phyloP scores from a whole-genome alignment of 495 filamentous ascomycete genomes.

The Penicillium nucicola region DNA sequence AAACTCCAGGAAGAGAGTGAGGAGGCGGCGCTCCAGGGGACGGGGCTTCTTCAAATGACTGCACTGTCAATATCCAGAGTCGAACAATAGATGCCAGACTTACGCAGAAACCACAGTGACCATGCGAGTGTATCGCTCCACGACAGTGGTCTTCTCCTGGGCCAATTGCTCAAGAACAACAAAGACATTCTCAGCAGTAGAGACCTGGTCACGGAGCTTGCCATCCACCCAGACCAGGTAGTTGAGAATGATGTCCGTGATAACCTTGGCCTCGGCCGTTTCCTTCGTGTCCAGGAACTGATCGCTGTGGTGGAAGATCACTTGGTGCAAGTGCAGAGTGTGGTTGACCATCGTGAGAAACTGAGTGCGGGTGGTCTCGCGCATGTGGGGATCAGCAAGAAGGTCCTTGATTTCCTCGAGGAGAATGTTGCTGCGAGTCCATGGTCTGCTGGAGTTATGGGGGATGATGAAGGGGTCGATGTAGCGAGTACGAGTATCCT shows the following conservation, averaged over 20 bases:
- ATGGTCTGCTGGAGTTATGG: neutral
- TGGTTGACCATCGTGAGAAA: constrained; percentile 26
- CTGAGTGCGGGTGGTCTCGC: constrained; percentile 3
- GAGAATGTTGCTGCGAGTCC: neutral
- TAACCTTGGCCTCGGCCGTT: neutral
- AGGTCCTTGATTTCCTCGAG: constrained; percentile 18
- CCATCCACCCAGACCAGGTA: constrained; percentile 16
- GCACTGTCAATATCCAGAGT: neutral
- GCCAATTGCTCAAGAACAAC: constrained; percentile 1
- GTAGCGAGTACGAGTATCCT: constrained; percentile 9
- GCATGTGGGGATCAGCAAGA: constrained; percentile 12
- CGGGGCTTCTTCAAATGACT: constrained; percentile 24
- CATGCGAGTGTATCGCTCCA: constrained; percentile 18
- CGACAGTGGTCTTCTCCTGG: neutral
- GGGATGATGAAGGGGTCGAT: constrained; percentile 12
- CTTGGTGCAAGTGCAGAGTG: constrained; percentile 17
- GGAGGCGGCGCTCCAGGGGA: constrained; percentile 19
- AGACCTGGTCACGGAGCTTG: constrained; percentile 8
- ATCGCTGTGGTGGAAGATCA: constrained; percentile 17
- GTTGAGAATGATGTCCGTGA: constrained; percentile 9
- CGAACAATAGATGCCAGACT: constrained; percentile 3
- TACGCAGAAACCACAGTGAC: constrained; percentile 16
- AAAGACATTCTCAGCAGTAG: neutral
- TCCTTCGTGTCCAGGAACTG: constrained; percentile 11
- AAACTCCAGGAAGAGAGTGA: constrained; percentile 20